Conservation (phyloP, 2,329 filamentous ascomycete species). For the Colletotrichum caudatum region DNA sequence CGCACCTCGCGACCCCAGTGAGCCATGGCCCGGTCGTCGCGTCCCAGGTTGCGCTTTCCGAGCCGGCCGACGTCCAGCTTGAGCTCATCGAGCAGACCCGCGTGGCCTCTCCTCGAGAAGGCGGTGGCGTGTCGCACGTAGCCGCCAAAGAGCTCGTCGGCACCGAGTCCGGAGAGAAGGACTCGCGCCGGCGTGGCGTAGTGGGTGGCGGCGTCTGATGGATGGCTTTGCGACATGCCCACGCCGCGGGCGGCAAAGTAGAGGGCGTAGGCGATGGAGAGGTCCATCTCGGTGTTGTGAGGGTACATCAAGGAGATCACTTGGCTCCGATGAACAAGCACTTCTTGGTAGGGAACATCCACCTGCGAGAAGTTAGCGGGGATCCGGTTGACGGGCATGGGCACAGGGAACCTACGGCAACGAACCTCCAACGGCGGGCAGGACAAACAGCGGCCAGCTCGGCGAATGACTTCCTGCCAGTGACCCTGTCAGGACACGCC, state of each 20-base stretch:
- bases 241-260: conserved; percentile 90
- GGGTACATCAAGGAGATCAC: conserved; percentile 87
- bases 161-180: conserved; percentile 90
- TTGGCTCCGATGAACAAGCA: conserved; percentile 72
- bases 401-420: conserved; percentile 65
- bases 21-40: conserved; percentile 91
- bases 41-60: conserved; percentile 92
- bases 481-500: conserved; percentile 89
- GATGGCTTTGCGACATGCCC: conserved; percentile 59
- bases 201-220: conserved; percentile 45
- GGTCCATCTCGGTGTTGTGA: conserved; percentile 98
- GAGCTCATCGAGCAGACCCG: conserved; percentile 82
- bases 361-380: conserved; percentile 58
- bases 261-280: conserved; percentile 93
- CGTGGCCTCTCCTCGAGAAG: conserved; percentile 76
- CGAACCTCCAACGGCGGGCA: conserved; percentile 81
- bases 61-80: conserved; percentile 86
- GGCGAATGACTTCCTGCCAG: conserved; percentile 81
- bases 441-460: conserved; percentile 80
- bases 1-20: conserved; percentile 90
- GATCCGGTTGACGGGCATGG: conserved; percentile 17
- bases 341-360: conserved; percentile 85
- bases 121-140: conserved; percentile 87
- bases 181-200: conserved; percentile 83
- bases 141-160: conserved; percentile 95